These are phyloP conservation scores for Phytophthora fragariae DNA, from an alignment of 352 stramenopile genomes.

Conservation along the genomic window DNA sequence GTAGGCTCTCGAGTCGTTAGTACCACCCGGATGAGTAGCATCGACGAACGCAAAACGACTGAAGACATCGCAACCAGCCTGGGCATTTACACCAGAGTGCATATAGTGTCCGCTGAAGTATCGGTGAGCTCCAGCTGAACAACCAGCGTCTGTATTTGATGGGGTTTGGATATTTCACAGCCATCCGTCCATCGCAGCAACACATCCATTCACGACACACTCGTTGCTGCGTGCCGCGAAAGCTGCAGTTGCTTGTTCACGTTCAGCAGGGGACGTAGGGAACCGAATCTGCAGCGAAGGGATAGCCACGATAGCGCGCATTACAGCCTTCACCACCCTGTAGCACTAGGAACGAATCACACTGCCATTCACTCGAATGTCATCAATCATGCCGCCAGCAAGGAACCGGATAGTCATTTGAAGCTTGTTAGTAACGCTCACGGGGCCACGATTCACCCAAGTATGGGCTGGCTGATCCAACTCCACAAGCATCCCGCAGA, in stretches of 20 bases:
- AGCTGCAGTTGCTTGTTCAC: not conserved
- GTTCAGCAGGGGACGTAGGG: not conserved
- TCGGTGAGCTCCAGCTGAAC: not conserved
- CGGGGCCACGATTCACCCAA: no score
- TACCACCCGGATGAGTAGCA: conserved; percentile 11
- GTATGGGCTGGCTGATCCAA: no score
- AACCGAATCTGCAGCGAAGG: not conserved
- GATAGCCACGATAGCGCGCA: conserved; percentile 6
- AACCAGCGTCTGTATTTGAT: not conserved
- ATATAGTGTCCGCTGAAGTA: conserved; percentile 21
- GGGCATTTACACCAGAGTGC: conserved; percentile 4
- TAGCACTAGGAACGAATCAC: not conserved
- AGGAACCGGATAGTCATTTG: not conserved
- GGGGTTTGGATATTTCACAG: conserved; percentile 9
- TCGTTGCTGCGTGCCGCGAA: not conserved
- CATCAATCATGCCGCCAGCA: not conserved
- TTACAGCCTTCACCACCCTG: not conserved
- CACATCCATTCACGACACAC: not conserved
- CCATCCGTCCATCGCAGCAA: conserved; percentile 14
- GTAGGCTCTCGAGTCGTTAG: not conserved
- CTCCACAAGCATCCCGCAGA: no score
- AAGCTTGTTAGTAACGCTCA: not conserved
- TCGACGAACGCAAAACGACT: conserved; percentile 17
- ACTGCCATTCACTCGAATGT: not conserved
- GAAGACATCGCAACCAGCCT: conserved; percentile 11